phyloP scores from a whole-genome alignment of 345 rosid genomes.

The Bretschneidera sinensis region DNA sequence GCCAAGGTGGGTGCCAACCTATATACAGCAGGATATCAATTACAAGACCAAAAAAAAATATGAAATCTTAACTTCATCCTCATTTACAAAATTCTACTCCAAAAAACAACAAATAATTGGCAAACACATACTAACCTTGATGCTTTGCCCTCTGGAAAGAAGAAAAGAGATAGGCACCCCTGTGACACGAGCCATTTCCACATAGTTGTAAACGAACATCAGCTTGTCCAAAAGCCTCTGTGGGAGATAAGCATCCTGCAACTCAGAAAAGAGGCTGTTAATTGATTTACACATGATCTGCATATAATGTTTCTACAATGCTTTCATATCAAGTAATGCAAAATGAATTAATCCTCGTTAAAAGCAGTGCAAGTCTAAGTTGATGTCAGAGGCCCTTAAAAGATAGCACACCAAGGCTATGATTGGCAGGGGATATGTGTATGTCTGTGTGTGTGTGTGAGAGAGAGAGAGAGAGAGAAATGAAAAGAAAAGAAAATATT shows the following conservation, averaged over 20 bases:
- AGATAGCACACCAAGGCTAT: neutral
- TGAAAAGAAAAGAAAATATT: too few species aligned
- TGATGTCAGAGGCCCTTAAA: neutral
- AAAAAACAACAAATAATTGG: neutral
- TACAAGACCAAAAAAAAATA: too few species aligned
- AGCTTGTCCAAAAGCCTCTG: constrained; percentile 93
- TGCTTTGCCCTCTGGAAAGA: constrained; percentile 98
- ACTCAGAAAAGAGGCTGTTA: constrained; percentile 19
- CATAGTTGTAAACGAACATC: constrained; percentile 89
- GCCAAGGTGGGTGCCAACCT: too few species aligned
- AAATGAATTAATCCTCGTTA: neutral
- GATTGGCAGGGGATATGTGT: too few species aligned
- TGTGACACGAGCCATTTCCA: constrained; percentile 99
- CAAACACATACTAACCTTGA: constrained; percentile 48
- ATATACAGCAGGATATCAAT: too few species aligned
- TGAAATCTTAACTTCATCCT: too few species aligned
- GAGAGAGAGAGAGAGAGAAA: too few species aligned
- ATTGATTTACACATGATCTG: neutral
- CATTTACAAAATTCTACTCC: too few species aligned
- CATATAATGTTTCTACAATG: neutral
- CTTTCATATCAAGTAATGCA: constrained; percentile 8
- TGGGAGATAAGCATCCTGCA: constrained; percentile 98
- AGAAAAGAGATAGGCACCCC: constrained; percentile 98
- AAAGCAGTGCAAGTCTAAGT: neutral
- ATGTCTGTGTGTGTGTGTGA: too few species aligned